Conservation (phyloP, 1,139 yeast genomes). For the Yamadazyma atmosphaerica region DNA sequence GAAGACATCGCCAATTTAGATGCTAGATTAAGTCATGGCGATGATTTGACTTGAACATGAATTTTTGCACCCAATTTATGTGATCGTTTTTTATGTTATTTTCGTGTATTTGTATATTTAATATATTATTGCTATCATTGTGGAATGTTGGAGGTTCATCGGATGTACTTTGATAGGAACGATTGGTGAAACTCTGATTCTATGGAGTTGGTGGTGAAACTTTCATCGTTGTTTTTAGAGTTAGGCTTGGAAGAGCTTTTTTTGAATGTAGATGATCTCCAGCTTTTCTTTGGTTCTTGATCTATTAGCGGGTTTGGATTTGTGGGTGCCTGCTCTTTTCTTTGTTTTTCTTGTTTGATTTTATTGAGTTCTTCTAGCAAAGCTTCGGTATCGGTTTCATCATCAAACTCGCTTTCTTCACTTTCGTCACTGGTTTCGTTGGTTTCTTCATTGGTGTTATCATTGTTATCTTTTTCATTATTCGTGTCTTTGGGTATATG, state of each 20-base stretch:
- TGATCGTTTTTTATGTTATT: background rate
- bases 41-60: conserved; percentile 30
- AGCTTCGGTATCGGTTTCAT: conserved; percentile 12
- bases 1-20: conserved; percentile 65
- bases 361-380: conserved; percentile 50
- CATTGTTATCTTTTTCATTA: conserved; percentile 19
- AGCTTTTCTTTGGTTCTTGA: conserved; percentile 28
- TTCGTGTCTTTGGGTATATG: conserved; percentile 3
- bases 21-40: conserved; percentile 43
- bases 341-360: conserved; percentile 40
- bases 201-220: conserved; percentile 63
- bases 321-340: conserved; percentile 20
- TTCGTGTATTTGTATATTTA: conserved; percentile 3
- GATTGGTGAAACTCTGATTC: conserved; percentile 70
- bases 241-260: conserved; percentile 40
- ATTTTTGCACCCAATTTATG: background rate
- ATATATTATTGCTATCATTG: background rate
- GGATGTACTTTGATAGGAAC: conserved; percentile 66
- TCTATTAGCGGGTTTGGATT: conserved; percentile 44
- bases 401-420: conserved; percentile 10
- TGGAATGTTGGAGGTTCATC: conserved; percentile 24
- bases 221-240: conserved; percentile 14
- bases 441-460: conserved; percentile 22
- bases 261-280: conserved; percentile 58
- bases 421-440: conserved; percentile 14